Evolutionary conservation across 108 stramenopile species (phyloP).

Genomic region (Seminavis robusta): DNA sequence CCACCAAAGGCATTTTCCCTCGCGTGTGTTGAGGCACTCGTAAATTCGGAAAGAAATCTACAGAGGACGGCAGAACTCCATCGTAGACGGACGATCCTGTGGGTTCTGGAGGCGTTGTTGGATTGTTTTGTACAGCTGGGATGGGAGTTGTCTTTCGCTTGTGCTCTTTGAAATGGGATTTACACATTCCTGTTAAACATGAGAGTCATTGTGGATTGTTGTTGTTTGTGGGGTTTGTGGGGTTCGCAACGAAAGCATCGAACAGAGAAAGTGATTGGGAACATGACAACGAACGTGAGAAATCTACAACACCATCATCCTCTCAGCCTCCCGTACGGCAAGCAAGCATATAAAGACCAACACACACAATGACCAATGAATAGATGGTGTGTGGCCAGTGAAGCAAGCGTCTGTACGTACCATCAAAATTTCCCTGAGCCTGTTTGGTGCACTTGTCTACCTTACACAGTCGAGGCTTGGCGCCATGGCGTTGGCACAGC

Average conservation of each 20-base stretch:
- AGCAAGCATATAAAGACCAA: no score
- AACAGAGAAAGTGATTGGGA: no score
- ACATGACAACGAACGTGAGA: no score
- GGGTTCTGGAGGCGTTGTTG: conserved; percentile 17
- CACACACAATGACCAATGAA: no score
- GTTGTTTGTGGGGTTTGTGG: no score
- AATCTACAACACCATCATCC: no score
- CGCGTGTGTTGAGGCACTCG: not conserved
- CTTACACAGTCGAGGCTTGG: conserved; percentile 49
- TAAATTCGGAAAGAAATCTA: conserved; percentile 21
- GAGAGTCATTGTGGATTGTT: no score
- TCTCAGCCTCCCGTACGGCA: no score
- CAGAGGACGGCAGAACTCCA: conserved; percentile 42
- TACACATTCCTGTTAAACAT: no score
- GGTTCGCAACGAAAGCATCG: no score
- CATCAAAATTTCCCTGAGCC: conserved; percentile 62
- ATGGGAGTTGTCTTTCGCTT: conserved; percentile 31
- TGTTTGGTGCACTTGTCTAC: conserved; percentile 47
- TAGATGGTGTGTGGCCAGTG: no score
- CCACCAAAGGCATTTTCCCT: conserved; percentile 32
- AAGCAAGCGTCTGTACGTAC: no score
- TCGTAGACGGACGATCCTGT: conserved; percentile 63
- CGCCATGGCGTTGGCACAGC: conserved; percentile 57
- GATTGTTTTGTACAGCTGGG: conserved; percentile 11
- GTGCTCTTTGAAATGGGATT: conserved; percentile 54